Evolutionary conservation across 176 grass and related monocot species (phyloP), one percentile per base, ranked within the genome.

Genomic region (Melocanna baccifera): DNA sequence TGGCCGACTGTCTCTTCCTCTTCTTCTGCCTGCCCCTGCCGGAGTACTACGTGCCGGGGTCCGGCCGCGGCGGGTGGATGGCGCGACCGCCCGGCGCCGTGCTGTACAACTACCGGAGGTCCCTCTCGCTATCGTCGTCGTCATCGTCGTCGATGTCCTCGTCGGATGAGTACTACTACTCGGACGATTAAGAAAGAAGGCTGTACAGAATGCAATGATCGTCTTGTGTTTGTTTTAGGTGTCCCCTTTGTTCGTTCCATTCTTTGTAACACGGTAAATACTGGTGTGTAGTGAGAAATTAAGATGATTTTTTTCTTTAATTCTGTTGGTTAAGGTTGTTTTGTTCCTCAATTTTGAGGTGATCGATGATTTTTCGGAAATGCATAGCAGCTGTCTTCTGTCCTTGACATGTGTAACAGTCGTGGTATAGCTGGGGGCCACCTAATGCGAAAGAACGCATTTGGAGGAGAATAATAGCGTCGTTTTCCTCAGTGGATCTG

Each of bases 21-120:
- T 90, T 90, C 84, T 90, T 90, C 84, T 87, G 84, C 84, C 50
- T 90, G 59, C 89, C 89, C 3, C 68, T 90, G 80, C 89, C 89
- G 67, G 89, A 87, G 18, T 74, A 83, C 79, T 79, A 79, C 79
- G 3, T 68, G 67, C 46, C 56, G 0, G 72, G 22, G 1, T 77
- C 83, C 46, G 79, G 65, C 34, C 88, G 88, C 47, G 79, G 79
- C 1, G 83, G 46, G 37, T 85, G 79, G 83, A 5, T 37, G 36
- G 37, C 48, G 18, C 88, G 74, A n/a, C 9, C 39, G 67, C 61
- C 81, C n/a, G 28, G 82, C 48, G n/a, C n/a, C 15, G 22, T 58
- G 28, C n/a, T 90, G 12, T 83, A 87, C 84, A 13, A 0, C 57
- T 83, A 83, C 84, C 74, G 67, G 30, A 41, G 84, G 89, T 79